Conservation (phyloP, 1,139 yeast genomes). For the Suhomyces guaymorum region DNA sequence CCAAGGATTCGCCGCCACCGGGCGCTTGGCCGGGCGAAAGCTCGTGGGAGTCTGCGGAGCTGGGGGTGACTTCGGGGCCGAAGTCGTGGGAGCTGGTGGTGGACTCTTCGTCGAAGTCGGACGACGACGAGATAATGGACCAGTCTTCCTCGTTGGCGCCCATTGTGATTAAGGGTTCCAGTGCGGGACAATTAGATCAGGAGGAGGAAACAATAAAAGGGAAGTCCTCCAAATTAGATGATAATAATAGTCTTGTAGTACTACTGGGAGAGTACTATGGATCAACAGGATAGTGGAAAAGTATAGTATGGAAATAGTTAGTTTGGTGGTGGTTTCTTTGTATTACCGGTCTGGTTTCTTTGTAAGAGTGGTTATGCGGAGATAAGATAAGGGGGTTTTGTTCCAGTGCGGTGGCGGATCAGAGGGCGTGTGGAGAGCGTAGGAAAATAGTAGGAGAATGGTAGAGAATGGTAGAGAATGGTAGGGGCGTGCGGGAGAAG, state of each 20-base stretch:
- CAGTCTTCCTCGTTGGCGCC: conserved; percentile 36
- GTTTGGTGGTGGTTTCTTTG: no score
- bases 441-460: no score
- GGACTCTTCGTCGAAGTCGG: conserved; percentile 42
- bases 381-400: conserved; percentile 11
- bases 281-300: no score
- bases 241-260: background rate
- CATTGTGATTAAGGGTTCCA: conserved; percentile 1
- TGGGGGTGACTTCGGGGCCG: conserved; percentile 1
- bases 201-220: no score
- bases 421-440: no score
- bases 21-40: no score
- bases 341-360: background rate
- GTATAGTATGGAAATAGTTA: no score
- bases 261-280: no score
- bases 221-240: no score
- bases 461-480: no score
- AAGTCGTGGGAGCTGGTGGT: conserved; percentile 18
- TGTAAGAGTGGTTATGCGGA: conserved; percentile 1
- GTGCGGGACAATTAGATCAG: background rate
- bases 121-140: conserved; percentile 48
- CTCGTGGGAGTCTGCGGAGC: background rate
- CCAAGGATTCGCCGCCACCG: conserved; percentile 3
- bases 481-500: no score
- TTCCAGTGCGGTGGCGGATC: conserved; percentile 3